phyloP scores from a whole-genome alignment of 495 filamentous ascomycete genomes.

The Penicilliopsis zonata region DNA sequence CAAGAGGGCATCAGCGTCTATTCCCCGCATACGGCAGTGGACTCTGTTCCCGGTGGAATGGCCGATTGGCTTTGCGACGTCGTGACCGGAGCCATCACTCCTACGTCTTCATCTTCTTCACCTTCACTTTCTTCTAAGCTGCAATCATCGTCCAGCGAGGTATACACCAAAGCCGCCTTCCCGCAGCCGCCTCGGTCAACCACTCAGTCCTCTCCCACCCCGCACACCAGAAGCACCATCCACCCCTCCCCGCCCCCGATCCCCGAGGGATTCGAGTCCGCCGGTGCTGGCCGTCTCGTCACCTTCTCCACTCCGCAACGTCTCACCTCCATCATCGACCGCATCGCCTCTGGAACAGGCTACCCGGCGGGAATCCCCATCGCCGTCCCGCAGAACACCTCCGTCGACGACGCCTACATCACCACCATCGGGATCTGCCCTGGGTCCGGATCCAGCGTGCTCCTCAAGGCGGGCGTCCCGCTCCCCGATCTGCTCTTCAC shows the following conservation, averaged over 20 bases:
- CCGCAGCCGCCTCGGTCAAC: constrained; percentile 16
- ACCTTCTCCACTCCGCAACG: constrained; percentile 45
- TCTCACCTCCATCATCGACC: constrained; percentile 49
- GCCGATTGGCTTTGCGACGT: constrained; percentile 95
- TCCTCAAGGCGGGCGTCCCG: constrained; percentile 46
- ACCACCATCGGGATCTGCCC: constrained; percentile 62
- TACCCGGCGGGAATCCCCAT: constrained; percentile 53
- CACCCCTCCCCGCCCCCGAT: constrained; percentile 31
- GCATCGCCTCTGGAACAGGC: constrained; percentile 46
- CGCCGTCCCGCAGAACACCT: constrained; percentile 49
- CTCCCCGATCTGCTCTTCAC: constrained; percentile 73
- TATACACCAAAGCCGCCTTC: constrained; percentile 33
- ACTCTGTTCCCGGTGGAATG: constrained; percentile 75
- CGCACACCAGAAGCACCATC: constrained; percentile 42
- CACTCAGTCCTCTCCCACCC: constrained; percentile 10
- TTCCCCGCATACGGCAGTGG: constrained; percentile 87
- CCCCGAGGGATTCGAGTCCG: constrained; percentile 45
- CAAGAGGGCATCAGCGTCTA: constrained; percentile 90
- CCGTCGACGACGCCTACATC: constrained; percentile 43
- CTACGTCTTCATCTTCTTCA: constrained; percentile 2
- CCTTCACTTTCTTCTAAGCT: constrained; percentile 4
- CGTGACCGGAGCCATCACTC: constrained; percentile 41
- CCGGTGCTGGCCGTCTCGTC: constrained; percentile 70
- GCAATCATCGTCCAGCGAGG: constrained; percentile 10
- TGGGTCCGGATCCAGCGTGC: constrained; percentile 64